These are phyloP conservation scores for Asclepias syriaca DNA, from an alignment of 257 asterid species.

Conservation along the genomic window DNA sequence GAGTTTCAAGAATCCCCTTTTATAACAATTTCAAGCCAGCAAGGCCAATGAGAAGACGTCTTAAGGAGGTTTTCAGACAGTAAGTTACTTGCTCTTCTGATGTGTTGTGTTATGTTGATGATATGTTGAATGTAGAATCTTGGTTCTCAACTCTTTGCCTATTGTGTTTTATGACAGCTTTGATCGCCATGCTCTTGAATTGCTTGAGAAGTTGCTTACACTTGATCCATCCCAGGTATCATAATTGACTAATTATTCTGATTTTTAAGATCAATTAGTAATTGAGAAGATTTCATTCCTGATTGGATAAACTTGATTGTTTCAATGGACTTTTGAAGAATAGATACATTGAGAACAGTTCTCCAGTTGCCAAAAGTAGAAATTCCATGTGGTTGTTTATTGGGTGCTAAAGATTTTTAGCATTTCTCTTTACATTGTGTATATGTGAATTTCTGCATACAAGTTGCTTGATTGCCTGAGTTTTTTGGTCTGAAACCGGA, in stretches of 20 bases:
- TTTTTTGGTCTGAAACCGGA: too few species aligned
- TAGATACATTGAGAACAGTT: not conserved
- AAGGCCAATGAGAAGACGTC: conserved; percentile 65
- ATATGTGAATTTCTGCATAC: not conserved
- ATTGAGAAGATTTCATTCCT: not conserved
- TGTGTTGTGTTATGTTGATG: not conserved
- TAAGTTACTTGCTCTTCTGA: conserved; percentile 27
- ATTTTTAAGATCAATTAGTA: not conserved
- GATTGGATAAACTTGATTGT: not conserved
- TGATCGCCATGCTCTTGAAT: conserved; percentile 90
- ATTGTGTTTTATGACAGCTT: conserved; percentile 40
- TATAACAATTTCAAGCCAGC: conserved; percentile 77
- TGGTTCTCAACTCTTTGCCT: conserved; percentile 12
- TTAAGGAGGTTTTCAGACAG: conserved; percentile 79
- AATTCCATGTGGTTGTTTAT: not conserved
- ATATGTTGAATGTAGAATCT: not conserved
- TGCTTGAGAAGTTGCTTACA: conserved; percentile 74
- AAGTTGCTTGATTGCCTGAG: not conserved
- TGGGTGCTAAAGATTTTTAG: not conserved
- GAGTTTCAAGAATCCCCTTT: conserved; percentile 80
- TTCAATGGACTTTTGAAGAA: not conserved
- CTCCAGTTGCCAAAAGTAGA: not conserved
- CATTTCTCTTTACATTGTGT: not conserved
- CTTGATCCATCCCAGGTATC: conserved; percentile 94
- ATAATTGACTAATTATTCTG: not conserved